phyloP scores from a whole-genome alignment of 2,329 filamentous ascomycete genomes.

The Nemania abortiva region DNA sequence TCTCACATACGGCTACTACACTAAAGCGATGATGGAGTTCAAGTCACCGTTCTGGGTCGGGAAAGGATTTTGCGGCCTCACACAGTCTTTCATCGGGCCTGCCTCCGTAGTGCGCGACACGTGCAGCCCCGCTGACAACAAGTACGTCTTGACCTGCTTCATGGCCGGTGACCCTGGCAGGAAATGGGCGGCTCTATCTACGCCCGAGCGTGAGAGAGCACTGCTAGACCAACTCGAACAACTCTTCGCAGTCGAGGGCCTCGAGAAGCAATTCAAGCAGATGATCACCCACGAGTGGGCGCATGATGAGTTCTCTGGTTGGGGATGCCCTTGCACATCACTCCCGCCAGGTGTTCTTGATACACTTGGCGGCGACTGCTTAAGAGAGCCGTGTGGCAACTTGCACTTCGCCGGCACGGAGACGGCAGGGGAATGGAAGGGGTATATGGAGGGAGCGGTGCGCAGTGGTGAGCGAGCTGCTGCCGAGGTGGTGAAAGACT shows the following conservation, averaged over 20 bases:
- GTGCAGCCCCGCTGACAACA: constrained; percentile 45
- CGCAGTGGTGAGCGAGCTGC: constrained; percentile 62
- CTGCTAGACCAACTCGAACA: constrained; percentile 48
- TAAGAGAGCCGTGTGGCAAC: constrained; percentile 53
- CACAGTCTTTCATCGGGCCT: constrained; percentile 60
- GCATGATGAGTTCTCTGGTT: constrained; percentile 53
- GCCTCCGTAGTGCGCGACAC: constrained; percentile 61
- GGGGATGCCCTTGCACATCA: constrained; percentile 56
- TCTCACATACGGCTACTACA: constrained; percentile 60
- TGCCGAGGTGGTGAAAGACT: constrained; percentile 55
- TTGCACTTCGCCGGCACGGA: constrained; percentile 69
- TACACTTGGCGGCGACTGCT: constrained; percentile 46
- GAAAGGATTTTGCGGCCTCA: constrained; percentile 59
- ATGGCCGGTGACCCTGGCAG: constrained; percentile 53
- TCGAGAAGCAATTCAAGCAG: constrained; percentile 49
- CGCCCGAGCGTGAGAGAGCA: constrained; percentile 39
- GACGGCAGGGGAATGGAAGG: constrained; percentile 64
- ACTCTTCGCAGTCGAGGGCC: constrained; percentile 41
- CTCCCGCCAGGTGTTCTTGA: constrained; percentile 56
- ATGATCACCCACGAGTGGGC: constrained; percentile 55
- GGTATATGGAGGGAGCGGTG: constrained; percentile 70
- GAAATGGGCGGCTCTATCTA: constrained; percentile 48
- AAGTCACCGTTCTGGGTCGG: constrained; percentile 55
- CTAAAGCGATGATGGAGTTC: constrained; percentile 63
- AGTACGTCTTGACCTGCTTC: constrained; percentile 57